A percentile compares a stretch with the other conserved stretches of the same genome.
phyloP scores from a whole-genome alignment of 768 basidiomycete genomes.

The Hericium coralloides region DNA sequence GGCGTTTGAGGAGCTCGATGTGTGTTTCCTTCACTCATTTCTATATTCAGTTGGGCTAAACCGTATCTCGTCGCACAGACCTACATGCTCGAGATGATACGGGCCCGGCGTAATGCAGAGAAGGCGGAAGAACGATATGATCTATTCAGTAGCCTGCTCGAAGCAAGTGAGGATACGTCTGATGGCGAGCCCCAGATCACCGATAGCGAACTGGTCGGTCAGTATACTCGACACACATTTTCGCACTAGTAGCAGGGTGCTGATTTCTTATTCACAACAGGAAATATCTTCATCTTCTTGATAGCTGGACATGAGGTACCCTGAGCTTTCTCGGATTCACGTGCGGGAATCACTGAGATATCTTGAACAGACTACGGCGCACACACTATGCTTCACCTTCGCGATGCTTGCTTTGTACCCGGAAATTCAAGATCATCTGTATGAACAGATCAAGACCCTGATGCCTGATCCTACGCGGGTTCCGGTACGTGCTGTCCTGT shows the following conservation, averaged over 20 bases:
- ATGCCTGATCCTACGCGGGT: slow-evolving; percentile 20
- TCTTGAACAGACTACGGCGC: slow-evolving; percentile 25
- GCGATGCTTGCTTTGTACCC: slow-evolving; percentile 33
- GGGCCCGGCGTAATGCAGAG: background rate
- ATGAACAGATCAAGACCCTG: slow-evolving; percentile 25
- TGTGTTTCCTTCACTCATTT: slow-evolving; percentile 8
- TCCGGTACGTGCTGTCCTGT: background rate
- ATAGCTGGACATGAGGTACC: slow-evolving; percentile 27
- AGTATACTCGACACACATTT: background rate
- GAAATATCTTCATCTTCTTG: slow-evolving; percentile 24
- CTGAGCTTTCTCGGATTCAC: background rate
- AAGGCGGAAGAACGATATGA: background rate
- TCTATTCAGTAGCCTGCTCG: background rate
- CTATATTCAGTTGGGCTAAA: background rate
- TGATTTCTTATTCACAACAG: background rate
- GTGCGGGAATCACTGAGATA: background rate
- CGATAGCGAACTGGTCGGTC: background rate
- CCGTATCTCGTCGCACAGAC: background rate
- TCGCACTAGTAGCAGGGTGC: background rate
- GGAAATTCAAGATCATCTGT: slow-evolving; percentile 33
- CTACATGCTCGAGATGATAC: background rate
- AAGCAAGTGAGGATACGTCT: background rate
- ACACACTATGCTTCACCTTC: slow-evolving; percentile 30
- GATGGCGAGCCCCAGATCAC: background rate
- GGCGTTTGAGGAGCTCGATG: slow-evolving; percentile 37